phyloP scores from a whole-genome alignment of 106 monocot species.

The Dioscorea zingiberensis region DNA sequence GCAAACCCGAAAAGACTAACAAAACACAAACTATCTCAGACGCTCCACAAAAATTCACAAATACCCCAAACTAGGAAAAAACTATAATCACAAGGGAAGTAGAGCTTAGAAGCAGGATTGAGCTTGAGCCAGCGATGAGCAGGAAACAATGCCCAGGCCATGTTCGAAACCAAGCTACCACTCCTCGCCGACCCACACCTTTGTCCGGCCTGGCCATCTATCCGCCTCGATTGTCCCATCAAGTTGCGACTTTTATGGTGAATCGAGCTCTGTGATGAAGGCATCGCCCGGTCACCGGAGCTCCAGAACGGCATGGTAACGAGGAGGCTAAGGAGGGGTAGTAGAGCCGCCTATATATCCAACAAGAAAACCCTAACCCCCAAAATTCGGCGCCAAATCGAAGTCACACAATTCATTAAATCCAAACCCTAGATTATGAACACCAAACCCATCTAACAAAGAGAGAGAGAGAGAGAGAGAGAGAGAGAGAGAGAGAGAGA shows the following conservation, averaged over 20 bases:
- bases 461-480: too few species aligned
- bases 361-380: too few species aligned
- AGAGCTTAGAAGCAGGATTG: constrained; percentile 82
- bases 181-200: background rate
- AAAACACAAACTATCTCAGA: too few species aligned
- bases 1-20: background rate
- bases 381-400: too few species aligned
- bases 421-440: too few species aligned
- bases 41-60: background rate
- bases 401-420: too few species aligned
- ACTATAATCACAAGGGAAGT: constrained; percentile 74
- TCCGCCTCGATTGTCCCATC: background rate
- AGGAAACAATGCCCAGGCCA: constrained; percentile 68
- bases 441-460: too few species aligned
- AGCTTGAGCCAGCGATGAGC: constrained; percentile 59
- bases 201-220: constrained; percentile 11
- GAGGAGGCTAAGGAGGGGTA: too few species aligned
- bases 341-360: too few species aligned
- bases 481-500: too few species aligned
- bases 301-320: constrained; percentile 85
- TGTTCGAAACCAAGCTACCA: constrained; percentile 41
- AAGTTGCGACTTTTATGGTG: too few species aligned
- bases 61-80: too few species aligned
- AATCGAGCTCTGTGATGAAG: constrained; percentile 26
- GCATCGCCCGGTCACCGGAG: constrained; percentile 4